A percentile compares a stretch with the other conserved stretches of the same genome.
Conservation (phyloP, 768 basidiomycete species). For the Lenzites betulinus region DNA sequence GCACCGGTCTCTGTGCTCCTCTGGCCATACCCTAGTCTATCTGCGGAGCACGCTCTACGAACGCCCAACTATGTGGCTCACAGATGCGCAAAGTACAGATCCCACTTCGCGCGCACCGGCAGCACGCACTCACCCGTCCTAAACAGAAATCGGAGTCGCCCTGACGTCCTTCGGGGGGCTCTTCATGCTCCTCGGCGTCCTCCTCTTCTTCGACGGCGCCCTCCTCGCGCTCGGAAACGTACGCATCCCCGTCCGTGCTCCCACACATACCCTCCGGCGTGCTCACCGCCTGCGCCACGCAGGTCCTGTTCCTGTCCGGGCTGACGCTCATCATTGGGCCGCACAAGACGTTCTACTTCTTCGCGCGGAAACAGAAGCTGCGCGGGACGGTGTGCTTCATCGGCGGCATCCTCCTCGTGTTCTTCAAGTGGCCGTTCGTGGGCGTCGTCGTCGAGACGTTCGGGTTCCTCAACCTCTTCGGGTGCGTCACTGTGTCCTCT, state of each 20-base stretch:
- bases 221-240: conserved; percentile 97
- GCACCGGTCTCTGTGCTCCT: no score
- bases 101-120: neutral
- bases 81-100: conserved; percentile 64
- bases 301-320: conserved; percentile 94
- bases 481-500: conserved; percentile 51
- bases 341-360: conserved; percentile 97
- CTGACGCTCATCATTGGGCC: conserved; percentile 97
- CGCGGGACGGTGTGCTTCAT: conserved; percentile 88
- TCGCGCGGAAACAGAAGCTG: conserved; percentile 92
- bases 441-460: conserved; percentile 94
- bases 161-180: conserved; percentile 93
- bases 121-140: conserved; percentile 4
- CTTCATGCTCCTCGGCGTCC: conserved; percentile 95
- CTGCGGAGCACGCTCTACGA: no score
- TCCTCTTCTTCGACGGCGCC: conserved; percentile 96
- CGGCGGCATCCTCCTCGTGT: conserved; percentile 89
- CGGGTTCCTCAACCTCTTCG: conserved; percentile 96
- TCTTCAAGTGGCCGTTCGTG: conserved; percentile 92
- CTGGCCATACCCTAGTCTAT: no score
- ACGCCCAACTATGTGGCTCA: conserved; percentile 53
- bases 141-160: conserved; percentile 92
- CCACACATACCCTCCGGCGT: conserved; percentile 14
- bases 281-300: neutral
- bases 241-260: conserved; percentile 30